A percentile compares a stretch with the other conserved stretches of the same genome.
phyloP scores from a whole-genome alignment of 768 basidiomycete species.

The Gautieria morchelliformis region DNA sequence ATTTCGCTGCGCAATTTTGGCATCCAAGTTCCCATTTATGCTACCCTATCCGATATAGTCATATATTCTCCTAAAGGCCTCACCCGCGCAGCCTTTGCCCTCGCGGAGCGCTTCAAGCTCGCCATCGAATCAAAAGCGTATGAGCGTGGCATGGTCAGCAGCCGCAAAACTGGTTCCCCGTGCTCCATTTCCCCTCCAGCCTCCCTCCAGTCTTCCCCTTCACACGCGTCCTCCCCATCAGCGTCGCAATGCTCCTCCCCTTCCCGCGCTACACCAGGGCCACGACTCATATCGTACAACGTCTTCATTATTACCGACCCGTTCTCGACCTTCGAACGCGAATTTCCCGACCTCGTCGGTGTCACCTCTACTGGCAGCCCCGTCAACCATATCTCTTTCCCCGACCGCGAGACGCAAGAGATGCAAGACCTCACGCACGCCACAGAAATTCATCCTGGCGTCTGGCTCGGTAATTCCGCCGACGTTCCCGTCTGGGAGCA shows the following conservation, averaged over 20 bases:
- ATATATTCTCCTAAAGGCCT: constrained; percentile 71
- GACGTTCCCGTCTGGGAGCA: constrained; percentile 21
- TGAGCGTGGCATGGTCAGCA: constrained; percentile 30
- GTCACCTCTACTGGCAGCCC: constrained; percentile 19
- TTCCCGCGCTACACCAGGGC: background rate
- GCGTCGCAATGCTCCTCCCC: background rate
- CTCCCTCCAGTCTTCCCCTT: background rate
- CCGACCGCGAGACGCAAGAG: constrained; percentile 77
- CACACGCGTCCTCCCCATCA: background rate
- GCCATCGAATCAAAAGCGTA: constrained; percentile 50
- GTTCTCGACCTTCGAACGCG: constrained; percentile 22
- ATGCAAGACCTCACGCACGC: constrained; percentile 83
- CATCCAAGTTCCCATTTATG: constrained; percentile 79
- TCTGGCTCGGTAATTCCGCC: constrained; percentile 26
- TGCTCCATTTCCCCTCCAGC: background rate
- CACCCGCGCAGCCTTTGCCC: constrained; percentile 40
- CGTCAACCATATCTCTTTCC: constrained; percentile 49
- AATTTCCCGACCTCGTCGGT: constrained; percentile 23
- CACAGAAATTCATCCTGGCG: constrained; percentile 54
- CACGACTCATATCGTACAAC: constrained; percentile 46
- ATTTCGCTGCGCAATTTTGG: constrained; percentile 83
- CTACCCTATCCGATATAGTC: constrained; percentile 82
- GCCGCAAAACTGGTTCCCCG: background rate
- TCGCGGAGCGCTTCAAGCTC: constrained; percentile 56
- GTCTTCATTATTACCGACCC: constrained; percentile 59